Evolutionary conservation across 106 monocot species (phyloP), one percentile per base, ranked within the genome.

Genomic region (Acorus gramineus): DNA sequence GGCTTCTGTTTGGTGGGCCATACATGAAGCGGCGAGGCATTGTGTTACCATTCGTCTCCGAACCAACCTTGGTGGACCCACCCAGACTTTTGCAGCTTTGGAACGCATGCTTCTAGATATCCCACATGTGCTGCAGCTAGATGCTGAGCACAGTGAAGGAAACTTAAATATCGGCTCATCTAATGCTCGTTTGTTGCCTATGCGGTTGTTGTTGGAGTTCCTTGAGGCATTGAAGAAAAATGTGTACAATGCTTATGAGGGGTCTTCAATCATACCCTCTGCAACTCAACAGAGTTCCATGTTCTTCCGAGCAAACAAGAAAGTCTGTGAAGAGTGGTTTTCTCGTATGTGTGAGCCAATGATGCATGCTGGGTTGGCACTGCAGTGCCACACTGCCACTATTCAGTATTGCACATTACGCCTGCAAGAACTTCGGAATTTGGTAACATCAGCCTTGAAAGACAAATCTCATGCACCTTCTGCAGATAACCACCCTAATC

Each of bases 271-370:
- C 66, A 73, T 98, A 65, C 75, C 80, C 50, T 56, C 14, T 62
- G 10, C 83, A 14, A 62, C 79, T 66, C 67, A 81, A 7, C 83
- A 82, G 60, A 92, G 91, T 72, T 91, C 83, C 62, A 75, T 92
- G 73, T 98, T 92, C 72, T 98, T 98, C 66, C 74, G 79, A 69
- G 83, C 98, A 74, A 98, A 98, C 70, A 98, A 74, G 64, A 88
- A 85, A 64, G 98, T 98, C 43, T 98, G 98, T 61, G 98, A 98
- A 58, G 98, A 98, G 69, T 98, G 98, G 98, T 98, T 98, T 74
- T 98, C 92, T 67, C 87, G 96, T 71, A 91, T 98, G 45, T 92
- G 79, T 62, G 98, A 92, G 14, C 98, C 98, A 46, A 92, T 98
- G 98, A 62, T 98, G 75, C 87, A 92, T 83, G 98, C 98, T 83